Evolutionary conservation across 1,284 basidiomycete genomes (phyloP).

Genomic region (Fomitopsis schrenkii): DNA sequence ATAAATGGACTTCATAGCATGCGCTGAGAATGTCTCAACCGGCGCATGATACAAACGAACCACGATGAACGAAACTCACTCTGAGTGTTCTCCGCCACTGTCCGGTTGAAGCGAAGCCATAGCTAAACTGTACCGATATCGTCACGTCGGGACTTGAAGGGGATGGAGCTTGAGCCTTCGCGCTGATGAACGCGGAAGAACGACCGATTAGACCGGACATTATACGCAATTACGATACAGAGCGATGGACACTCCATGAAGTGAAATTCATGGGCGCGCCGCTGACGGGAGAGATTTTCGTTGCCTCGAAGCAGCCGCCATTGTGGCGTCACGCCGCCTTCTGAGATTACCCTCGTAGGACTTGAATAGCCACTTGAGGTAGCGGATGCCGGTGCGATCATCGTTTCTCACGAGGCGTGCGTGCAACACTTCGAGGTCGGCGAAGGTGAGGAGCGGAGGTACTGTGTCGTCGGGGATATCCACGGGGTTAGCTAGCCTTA

Average conservation of each 20-base stretch:
- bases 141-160: not conserved
- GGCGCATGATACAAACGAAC: not conserved
- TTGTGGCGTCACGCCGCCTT: slow-evolving; percentile 43
- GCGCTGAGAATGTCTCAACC: not conserved
- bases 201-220: not conserved
- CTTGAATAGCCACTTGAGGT: slow-evolving; percentile 63
- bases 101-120: too few species aligned
- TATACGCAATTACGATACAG: not conserved
- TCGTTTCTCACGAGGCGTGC: slow-evolving; percentile 49
- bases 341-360: slow-evolving; percentile 64
- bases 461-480: slow-evolving; percentile 65
- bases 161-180: not conserved
- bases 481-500: slow-evolving; percentile 50
- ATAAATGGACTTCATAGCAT: not conserved
- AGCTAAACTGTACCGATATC: too few species aligned
- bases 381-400: slow-evolving; percentile 42
- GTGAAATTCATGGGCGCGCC: not conserved
- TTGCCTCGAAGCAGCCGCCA: slow-evolving; percentile 14
- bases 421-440: slow-evolving; percentile 64
- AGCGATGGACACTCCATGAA: not conserved
- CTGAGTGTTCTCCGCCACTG: too few species aligned
- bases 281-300: not conserved
- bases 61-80: too few species aligned
- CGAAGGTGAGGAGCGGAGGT: slow-evolving; percentile 63
- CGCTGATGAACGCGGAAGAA: too few species aligned